Evolutionary conservation across 2,329 filamentous ascomycete genomes (phyloP).

Genomic region (Pyrenophora teres): DNA sequence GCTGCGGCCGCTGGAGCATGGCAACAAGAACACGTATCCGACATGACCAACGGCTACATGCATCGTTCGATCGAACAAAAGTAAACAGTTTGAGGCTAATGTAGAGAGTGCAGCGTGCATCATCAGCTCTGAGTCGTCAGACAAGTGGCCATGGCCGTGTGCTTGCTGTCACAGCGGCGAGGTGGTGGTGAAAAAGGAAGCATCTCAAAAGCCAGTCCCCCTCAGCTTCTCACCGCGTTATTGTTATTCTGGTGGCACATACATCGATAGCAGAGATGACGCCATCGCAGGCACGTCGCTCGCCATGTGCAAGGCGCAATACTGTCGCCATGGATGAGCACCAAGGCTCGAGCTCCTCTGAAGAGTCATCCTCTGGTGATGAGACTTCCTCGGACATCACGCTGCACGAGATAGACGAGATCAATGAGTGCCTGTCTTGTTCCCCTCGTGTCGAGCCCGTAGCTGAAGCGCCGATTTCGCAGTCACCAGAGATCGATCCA

Average conservation of each 20-base stretch:
- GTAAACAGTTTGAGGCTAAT: neutral
- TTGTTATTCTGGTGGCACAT: neutral
- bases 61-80: conserved; percentile 3
- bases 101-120: neutral
- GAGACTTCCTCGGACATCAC: conserved; percentile 25
- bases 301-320: conserved; percentile 30
- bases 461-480: conserved; percentile 1
- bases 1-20: conserved; percentile 2
- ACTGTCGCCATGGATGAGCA: conserved; percentile 25
- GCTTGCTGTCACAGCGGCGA: neutral
- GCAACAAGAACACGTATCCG: conserved; percentile 20
- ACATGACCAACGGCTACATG: conserved; percentile 5
- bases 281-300: conserved; percentile 23
- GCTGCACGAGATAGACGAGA: conserved; percentile 11
- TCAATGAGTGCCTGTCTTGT: neutral
- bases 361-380: conserved; percentile 18
- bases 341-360: conserved; percentile 11
- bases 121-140: neutral
- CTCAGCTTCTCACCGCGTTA: neutral
- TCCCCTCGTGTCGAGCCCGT: conserved; percentile 3
- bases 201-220: neutral
- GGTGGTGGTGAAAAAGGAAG: conserved; percentile 1
- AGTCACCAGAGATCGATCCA: neutral
- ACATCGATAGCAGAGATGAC: conserved; percentile 8
- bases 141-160: neutral